phyloP scores from a whole-genome alignment of 163 green algal genomes.

The Chlamydomonas reinhardtii region DNA sequence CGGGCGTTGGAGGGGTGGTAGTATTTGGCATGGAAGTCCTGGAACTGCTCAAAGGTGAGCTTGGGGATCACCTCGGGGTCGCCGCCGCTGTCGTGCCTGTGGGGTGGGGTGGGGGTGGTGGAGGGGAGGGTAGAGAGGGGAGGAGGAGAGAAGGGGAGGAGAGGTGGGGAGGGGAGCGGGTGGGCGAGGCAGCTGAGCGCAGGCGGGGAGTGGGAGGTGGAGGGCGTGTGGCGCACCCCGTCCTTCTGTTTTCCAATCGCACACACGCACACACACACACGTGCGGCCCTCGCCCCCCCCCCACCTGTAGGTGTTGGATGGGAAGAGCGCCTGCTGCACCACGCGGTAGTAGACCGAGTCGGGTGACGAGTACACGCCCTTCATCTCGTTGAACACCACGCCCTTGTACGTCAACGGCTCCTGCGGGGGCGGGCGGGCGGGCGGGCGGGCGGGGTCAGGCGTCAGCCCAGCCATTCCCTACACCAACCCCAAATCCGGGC shows the following conservation, averaged over 20 bases:
- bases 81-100: constrained; percentile 91
- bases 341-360: constrained; percentile 89
- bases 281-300: not conserved
- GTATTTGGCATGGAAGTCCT: constrained; percentile 96
- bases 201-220: no score
- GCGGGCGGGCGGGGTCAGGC: not conserved
- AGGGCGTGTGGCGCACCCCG: no score
- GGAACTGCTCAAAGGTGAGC: constrained; percentile 96
- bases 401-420: constrained; percentile 90
- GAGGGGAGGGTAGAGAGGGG: not conserved
- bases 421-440: not conserved
- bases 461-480: no score
- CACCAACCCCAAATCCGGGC: no score
- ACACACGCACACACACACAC: no score
- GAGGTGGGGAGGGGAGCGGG: no score
- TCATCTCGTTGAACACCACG: constrained; percentile 99
- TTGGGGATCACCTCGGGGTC: constrained; percentile 95
- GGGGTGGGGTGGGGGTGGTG: not conserved
- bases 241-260: no score
- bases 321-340: constrained; percentile 87
- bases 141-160: no score
- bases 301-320: constrained; percentile 91
- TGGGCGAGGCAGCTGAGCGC: no score
- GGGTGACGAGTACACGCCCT: constrained; percentile 98
- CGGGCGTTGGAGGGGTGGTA: constrained; percentile 96